A percentile compares a stretch with the other conserved stretches of the same genome.
These are phyloP conservation scores for Ilyonectria destructans DNA, from an alignment of 2,329 filamentous ascomycete species.

Conservation along the genomic window DNA sequence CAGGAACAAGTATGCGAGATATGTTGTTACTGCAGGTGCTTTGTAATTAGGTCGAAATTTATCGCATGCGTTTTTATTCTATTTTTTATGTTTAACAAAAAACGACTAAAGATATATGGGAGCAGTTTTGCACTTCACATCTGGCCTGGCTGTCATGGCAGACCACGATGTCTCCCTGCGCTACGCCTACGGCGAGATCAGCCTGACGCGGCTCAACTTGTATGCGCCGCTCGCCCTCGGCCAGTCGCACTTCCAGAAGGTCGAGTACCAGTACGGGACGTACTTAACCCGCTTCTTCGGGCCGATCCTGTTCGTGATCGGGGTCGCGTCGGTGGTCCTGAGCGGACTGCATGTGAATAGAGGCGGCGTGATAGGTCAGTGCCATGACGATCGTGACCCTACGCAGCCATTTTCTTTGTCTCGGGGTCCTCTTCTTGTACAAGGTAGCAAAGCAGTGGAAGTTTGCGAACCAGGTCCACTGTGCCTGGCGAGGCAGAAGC, in stretches of 20 bases:
- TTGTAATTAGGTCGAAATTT: too few species aligned
- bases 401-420: too few species aligned
- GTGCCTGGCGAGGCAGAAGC: conserved; percentile 22
- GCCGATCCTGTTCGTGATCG: conserved; percentile 46
- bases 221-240: conserved; percentile 42
- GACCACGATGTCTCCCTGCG: conserved; percentile 51
- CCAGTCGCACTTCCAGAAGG: conserved; percentile 42
- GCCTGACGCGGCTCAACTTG: conserved; percentile 55
- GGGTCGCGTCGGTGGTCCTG: not conserved
- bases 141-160: conserved; percentile 43
- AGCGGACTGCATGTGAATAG: conserved; percentile 42
- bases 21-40: too few species aligned
- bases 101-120: conserved; percentile 31
- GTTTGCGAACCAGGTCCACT: conserved; percentile 35
- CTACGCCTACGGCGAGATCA: conserved; percentile 58
- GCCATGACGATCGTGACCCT: conserved; percentile 26
- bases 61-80: too few species aligned
- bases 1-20: too few species aligned
- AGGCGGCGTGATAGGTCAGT: conserved; percentile 35
- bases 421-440: conserved; percentile 6
- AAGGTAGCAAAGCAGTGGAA: conserved; percentile 40
- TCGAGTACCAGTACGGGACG: conserved; percentile 42
- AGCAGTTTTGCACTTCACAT: conserved; percentile 52
- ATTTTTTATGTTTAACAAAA: too few species aligned
- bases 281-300: conserved; percentile 47